Evolutionary conservation across 176 grass and related monocot species (phyloP).

Genomic region (Dactylis glomerata): DNA sequence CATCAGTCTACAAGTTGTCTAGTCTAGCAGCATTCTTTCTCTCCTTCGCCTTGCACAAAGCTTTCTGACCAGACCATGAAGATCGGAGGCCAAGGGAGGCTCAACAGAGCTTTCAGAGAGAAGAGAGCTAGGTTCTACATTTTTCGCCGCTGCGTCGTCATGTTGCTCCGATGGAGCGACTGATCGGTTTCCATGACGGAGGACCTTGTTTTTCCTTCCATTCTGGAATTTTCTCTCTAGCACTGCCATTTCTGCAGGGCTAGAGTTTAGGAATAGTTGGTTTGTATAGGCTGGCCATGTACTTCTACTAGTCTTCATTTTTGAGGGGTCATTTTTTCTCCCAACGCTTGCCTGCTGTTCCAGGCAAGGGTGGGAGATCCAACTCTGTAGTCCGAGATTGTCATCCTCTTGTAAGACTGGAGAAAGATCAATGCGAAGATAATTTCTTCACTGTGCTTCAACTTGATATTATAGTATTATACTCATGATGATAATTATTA

Average conservation of each 20-base stretch:
- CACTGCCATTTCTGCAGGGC: conserved; percentile 34
- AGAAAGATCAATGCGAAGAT: conserved; percentile 9
- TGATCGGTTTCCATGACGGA: conserved; percentile 18
- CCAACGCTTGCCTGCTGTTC: conserved; percentile 9
- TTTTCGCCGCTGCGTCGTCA: conserved; percentile 48
- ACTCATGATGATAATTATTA: conserved; percentile 3
- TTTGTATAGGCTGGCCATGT: conserved; percentile 38
- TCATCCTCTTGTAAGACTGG: conserved; percentile 32
- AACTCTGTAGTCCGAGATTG: conserved; percentile 15
- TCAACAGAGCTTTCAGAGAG: conserved; percentile 59
- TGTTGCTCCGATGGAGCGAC: conserved; percentile 59
- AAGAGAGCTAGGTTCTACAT: conserved; percentile 62
- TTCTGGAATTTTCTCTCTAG: conserved; percentile 11
- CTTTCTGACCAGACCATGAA: conserved; percentile 37
- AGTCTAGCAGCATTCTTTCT: background rate
- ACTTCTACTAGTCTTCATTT: background rate
- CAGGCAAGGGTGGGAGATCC: conserved; percentile 25
- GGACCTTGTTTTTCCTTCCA: conserved; percentile 12
- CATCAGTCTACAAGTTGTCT: conserved; percentile 7
- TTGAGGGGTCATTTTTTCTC: conserved; percentile 23
- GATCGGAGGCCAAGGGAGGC: conserved; percentile 45
- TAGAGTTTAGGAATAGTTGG: conserved; percentile 34
- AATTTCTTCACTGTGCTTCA: background rate
- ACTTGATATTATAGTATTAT: background rate
- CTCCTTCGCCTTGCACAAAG: conserved; percentile 19